These are phyloP conservation scores for Rhodotorula mucilaginosa DNA, from an alignment of 1,284 basidiomycete species.

Conservation along the genomic window DNA sequence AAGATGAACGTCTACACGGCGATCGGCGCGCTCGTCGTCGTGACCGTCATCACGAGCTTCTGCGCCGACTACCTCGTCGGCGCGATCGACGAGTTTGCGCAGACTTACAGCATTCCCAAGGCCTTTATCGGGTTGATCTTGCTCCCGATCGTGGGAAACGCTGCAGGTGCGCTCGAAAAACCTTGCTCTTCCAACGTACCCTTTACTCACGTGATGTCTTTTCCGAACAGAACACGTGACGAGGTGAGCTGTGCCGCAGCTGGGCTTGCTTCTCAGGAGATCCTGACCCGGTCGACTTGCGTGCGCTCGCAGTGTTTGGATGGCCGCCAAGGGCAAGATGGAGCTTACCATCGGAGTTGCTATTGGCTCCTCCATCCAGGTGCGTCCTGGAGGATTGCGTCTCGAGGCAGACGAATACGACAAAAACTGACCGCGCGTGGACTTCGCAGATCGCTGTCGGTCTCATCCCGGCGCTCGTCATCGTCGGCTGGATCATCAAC, in stretches of 20 bases:
- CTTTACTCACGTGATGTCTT: neutral
- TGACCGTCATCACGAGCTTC: conserved; percentile 79
- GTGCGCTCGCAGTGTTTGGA: conserved; percentile 63
- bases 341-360: conserved; percentile 48
- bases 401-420: neutral
- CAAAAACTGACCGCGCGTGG: neutral
- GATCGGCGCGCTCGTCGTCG: conserved; percentile 53
- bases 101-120: conserved; percentile 75
- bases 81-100: conserved; percentile 83
- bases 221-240: neutral
- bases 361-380: conserved; percentile 48
- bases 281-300: neutral
- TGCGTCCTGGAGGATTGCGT: conserved; percentile 19
- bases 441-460: conserved; percentile 77
- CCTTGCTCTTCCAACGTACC: neutral
- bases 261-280: neutral
- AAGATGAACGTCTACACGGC: conserved; percentile 70
- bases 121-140: conserved; percentile 66
- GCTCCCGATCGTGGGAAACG: conserved; percentile 58
- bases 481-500: conserved; percentile 64
- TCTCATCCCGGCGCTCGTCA: conserved; percentile 77
- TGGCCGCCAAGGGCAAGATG: conserved; percentile 81
- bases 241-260: neutral
- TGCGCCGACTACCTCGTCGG: conserved; percentile 77
- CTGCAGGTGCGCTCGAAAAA: conserved; percentile 36